Conservation (phyloP, 495 filamentous ascomycete genomes). For the Talaromyces liani region DNA sequence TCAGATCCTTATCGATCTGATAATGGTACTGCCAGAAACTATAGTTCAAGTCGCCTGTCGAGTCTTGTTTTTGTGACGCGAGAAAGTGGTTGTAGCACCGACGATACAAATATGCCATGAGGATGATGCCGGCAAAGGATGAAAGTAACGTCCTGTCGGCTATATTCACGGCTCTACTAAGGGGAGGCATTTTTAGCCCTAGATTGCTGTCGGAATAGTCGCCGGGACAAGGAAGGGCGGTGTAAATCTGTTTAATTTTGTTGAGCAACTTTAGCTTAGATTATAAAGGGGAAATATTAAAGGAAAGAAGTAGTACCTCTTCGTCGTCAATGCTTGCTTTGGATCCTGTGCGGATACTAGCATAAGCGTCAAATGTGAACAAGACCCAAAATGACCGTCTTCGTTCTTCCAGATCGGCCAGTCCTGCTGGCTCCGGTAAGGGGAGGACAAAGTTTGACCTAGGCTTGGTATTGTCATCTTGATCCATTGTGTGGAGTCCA, state of each 20-base stretch:
- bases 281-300: not conserved
- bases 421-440: not conserved
- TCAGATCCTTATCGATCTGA: not conserved
- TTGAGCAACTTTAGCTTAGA: conserved; percentile 34
- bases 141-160: not conserved
- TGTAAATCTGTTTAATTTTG: conserved; percentile 37
- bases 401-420: conserved; percentile 68
- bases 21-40: conserved; percentile 4
- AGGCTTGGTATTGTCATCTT: not conserved
- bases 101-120: not conserved
- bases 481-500: not conserved
- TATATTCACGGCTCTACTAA: not conserved
- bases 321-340: conserved; percentile 77
- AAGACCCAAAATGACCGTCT: conserved; percentile 80
- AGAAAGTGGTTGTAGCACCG: not conserved
- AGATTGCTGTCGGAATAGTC: not conserved
- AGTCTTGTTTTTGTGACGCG: not conserved
- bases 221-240: not conserved
- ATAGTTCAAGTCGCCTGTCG: not conserved
- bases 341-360: conserved; percentile 83
- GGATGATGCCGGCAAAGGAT: not conserved
- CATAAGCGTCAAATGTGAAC: conserved; percentile 73
- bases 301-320: conserved; percentile 41
- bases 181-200: not conserved
- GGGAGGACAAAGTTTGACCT: not conserved